Base-by-base conservation (phyloP, 2,329 filamentous ascomycete species). In the Aspergillus latus region DNA sequence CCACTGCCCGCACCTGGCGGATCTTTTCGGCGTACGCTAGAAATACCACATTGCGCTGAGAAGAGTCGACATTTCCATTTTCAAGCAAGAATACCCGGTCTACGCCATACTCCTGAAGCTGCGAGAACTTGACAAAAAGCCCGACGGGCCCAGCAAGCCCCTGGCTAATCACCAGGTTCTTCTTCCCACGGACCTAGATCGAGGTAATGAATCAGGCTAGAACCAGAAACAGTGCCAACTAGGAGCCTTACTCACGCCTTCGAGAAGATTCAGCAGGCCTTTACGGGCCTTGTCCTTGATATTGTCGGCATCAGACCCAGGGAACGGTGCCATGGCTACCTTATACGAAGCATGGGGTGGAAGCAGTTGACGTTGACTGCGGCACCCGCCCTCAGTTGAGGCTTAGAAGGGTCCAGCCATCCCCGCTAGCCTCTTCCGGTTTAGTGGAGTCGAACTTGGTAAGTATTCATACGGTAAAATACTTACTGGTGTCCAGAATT, bases 21-120 rank as follows among this genome's bases (percentile, higher is more conserved):
- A 89, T 88, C 72, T 90, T 93, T 76, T 97, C 94, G 60, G 92
- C 93, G 68, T 92, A 84, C 15, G 92, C 89, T 64, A 99, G 84
- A 77, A 97, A 99, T 64, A 99, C 84, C 61, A 99, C 86, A 80
- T 97, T 99, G 69, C 90, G 87, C 77, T 97, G 94, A 68, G 88
- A 95, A 15, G 91, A 89, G 75, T 97, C 93, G 73, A 92, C 88
- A 76, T 99, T 97, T 69, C 88, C 85, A 76, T 97, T 97, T 75
- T 99, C 94, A 46, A 99, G 81, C 69, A 97, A 88, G 80, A 97
- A 99, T 64, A 97, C 90, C 74, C 96, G 96, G 75, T 97, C 92
- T 64, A 99, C 92, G 30, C 95, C 95, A 78, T 97, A 97, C 69
- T 99, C 94, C 71, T 97, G 91, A 13, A 97, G 83, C 8, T 90